phyloP scores from a whole-genome alignment of 2,329 filamentous ascomycete genomes.

The Penicillium sp. region DNA sequence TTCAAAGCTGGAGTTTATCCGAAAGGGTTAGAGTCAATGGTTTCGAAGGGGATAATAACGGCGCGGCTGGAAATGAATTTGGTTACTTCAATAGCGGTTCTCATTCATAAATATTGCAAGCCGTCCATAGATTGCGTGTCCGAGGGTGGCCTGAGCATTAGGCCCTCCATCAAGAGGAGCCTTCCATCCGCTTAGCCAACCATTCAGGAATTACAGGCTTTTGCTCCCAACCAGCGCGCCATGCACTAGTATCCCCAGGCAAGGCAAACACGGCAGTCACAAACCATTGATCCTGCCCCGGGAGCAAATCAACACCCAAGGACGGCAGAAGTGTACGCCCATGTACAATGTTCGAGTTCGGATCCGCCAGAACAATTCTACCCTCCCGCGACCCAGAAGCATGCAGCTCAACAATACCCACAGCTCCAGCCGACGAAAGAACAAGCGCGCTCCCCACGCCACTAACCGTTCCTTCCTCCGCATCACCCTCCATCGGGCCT shows the following conservation, averaged over 20 bases:
- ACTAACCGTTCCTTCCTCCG: slow-evolving; percentile 42
- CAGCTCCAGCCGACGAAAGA: slow-evolving; percentile 57
- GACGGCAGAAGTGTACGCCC: slow-evolving; percentile 74
- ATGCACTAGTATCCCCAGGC: slow-evolving; percentile 59
- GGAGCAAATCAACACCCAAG: slow-evolving; percentile 65
- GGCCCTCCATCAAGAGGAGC: neutral
- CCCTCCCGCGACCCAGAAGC: slow-evolving; percentile 56
- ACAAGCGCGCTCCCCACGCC: slow-evolving; percentile 47
- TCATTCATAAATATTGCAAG: neutral
- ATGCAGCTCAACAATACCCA: slow-evolving; percentile 55
- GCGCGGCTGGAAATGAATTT: too few species aligned
- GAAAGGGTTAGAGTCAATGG: too few species aligned
- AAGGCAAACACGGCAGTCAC: slow-evolving; percentile 74
- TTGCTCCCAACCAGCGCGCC: slow-evolving; percentile 66
- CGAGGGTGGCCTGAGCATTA: neutral
- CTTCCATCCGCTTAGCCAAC: slow-evolving; percentile 49
- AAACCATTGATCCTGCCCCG: slow-evolving; percentile 68
- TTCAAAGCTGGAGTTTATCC: neutral
- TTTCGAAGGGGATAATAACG: too few species aligned
- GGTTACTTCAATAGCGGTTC: neutral
- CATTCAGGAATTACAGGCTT: slow-evolving; percentile 65
- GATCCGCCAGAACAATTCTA: slow-evolving; percentile 74
- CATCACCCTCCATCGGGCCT: slow-evolving; percentile 40
- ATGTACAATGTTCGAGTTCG: slow-evolving; percentile 71
- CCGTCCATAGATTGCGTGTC: neutral